phyloP scores from a whole-genome alignment of 2,329 filamentous ascomycete species.

The Rhynchosporium agropyri region DNA sequence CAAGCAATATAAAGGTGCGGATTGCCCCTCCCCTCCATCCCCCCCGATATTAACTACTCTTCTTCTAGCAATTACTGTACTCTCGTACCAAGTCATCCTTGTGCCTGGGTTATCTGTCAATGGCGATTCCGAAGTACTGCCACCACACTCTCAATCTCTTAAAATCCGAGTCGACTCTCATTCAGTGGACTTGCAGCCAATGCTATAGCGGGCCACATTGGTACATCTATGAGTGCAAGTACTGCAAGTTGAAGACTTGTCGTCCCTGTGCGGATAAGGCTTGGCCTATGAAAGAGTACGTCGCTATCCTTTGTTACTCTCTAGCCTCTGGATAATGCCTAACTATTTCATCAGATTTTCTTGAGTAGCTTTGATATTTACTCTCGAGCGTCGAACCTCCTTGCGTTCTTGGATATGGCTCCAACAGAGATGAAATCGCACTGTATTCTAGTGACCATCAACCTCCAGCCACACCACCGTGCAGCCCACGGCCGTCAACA shows the following conservation, averaged over 20 bases:
- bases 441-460: not conserved
- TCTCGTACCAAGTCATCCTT: constrained; percentile 13
- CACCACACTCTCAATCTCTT: too few relatives aligned
- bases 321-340: constrained; percentile 15
- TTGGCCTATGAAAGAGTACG: too few relatives aligned
- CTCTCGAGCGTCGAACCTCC: constrained; percentile 12
- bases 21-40: not conserved
- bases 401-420: constrained; percentile 9
- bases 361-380: not conserved
- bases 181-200: constrained; percentile 66
- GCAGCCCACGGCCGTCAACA: not conserved
- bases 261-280: too few relatives aligned
- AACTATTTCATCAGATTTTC: constrained; percentile 7
- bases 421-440: not conserved
- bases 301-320: too few relatives aligned
- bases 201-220: constrained; percentile 67
- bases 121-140: constrained; percentile 59
- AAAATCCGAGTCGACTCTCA: constrained; percentile 66
- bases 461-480: too few relatives aligned
- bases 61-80: constrained; percentile 13
- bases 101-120: constrained; percentile 33
- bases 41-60: constrained; percentile 14
- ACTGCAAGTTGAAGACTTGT: too few relatives aligned
- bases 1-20: constrained; percentile 13
- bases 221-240: constrained; percentile 71